phyloP scores from a whole-genome alignment of 1,284 basidiomycete species.

The Cryptococcus sp. region DNA sequence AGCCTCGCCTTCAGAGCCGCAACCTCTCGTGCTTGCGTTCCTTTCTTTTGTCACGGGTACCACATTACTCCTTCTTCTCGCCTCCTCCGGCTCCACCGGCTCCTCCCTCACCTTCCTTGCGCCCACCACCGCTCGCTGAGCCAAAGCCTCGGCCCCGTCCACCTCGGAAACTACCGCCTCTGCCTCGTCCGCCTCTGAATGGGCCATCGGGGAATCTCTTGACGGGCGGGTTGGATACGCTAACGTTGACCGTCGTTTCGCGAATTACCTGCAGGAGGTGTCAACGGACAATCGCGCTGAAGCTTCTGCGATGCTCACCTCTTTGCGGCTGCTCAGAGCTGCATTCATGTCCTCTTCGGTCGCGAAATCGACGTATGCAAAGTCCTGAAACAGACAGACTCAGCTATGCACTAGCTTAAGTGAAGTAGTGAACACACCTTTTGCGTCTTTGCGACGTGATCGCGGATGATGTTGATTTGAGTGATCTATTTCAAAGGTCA shows the following conservation, averaged over 20 bases:
- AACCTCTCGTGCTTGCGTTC: no score
- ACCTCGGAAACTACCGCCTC: conserved; percentile 57
- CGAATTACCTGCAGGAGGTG: conserved; percentile 31
- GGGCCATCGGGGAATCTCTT: conserved; percentile 25
- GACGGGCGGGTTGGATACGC: conserved; percentile 49
- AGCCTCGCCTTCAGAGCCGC: no score
- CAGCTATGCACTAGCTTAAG: neutral
- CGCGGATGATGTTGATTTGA: conserved; percentile 63
- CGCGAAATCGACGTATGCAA: conserved; percentile 80
- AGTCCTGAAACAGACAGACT: conserved; percentile 32
- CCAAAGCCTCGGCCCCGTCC: conserved; percentile 28
- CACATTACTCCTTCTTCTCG: conserved; percentile 7
- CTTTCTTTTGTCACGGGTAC: no score
- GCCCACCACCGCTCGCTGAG: conserved; percentile 10
- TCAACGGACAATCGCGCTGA: neutral
- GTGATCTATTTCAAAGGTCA: conserved; percentile 61
- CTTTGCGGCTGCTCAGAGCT: conserved; percentile 69
- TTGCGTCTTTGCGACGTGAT: conserved; percentile 50
- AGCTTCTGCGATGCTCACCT: conserved; percentile 57
- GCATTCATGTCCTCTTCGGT: conserved; percentile 78
- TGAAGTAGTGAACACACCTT: conserved; percentile 23
- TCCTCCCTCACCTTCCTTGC: conserved; percentile 8
- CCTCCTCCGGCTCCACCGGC: conserved; percentile 4
- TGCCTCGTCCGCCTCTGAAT: conserved; percentile 51
- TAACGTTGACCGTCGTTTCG: conserved; percentile 53